Conservation (phyloP, 2,329 filamentous ascomycete species). For the Exophiala spinifera region DNA sequence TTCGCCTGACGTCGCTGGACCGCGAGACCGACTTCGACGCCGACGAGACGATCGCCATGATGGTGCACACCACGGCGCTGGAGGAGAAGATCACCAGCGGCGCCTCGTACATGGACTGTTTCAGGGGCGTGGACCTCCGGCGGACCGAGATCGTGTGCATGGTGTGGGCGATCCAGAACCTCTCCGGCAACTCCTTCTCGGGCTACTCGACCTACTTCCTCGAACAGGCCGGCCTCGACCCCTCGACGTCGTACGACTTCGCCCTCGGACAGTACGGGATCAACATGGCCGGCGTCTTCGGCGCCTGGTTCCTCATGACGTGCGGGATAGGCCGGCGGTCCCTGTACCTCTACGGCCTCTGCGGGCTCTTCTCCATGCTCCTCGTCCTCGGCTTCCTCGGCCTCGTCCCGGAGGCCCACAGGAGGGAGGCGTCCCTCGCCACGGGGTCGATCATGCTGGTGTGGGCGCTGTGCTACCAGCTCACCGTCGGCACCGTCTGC, state of each 20-base stretch:
- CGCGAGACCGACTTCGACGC: slow-evolving; percentile 69
- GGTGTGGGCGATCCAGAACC: slow-evolving; percentile 63
- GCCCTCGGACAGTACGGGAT: slow-evolving; percentile 42
- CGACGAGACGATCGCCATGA: slow-evolving; percentile 85
- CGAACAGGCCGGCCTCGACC: slow-evolving; percentile 39
- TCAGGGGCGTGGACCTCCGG: slow-evolving; percentile 72
- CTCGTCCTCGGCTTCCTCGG: slow-evolving; percentile 81
- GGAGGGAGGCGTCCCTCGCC: slow-evolving; percentile 63
- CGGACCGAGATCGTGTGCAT: slow-evolving; percentile 71
- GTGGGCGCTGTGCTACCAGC: slow-evolving; percentile 80
- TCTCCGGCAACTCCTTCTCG: slow-evolving; percentile 62
- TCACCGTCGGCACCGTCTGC: slow-evolving; percentile 83
- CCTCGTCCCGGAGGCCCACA: slow-evolving; percentile 61
- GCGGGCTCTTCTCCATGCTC: slow-evolving; percentile 70
- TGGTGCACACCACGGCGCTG: slow-evolving; percentile 81
- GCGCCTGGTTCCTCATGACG: slow-evolving; percentile 77
- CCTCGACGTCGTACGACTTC: slow-evolving; percentile 40
- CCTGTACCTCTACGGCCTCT: slow-evolving; percentile 73
- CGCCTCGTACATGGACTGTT: slow-evolving; percentile 76
- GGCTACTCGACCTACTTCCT: slow-evolving; percentile 56
- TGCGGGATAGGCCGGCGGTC: slow-evolving; percentile 70
- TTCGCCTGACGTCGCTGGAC: slow-evolving; percentile 45
- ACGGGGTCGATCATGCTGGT: slow-evolving; percentile 82
- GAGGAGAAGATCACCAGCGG: slow-evolving; percentile 72
- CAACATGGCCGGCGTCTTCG: slow-evolving; percentile 67